phyloP scores from a whole-genome alignment of 1,284 basidiomycete genomes.

The Nidula niveotomentosa region DNA sequence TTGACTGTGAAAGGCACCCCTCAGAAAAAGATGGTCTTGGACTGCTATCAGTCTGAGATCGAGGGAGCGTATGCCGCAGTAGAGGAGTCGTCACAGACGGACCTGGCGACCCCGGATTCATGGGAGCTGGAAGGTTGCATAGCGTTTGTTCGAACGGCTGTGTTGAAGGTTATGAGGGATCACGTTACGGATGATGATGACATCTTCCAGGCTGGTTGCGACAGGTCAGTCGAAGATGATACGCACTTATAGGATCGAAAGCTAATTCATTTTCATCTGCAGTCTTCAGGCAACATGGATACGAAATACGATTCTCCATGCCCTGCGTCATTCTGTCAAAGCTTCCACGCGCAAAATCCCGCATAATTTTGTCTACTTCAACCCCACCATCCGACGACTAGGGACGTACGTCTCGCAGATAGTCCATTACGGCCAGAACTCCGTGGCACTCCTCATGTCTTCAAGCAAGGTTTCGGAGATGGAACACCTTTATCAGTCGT shows the following conservation, averaged over 20 bases:
- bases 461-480: neutral
- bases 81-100: constrained; percentile 12
- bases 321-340: constrained; percentile 15
- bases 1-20: constrained; percentile 29
- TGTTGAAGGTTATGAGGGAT: constrained; percentile 21
- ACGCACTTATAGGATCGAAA: too few relatives aligned
- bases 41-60: constrained; percentile 24
- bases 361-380: constrained; percentile 6
- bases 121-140: constrained; percentile 23
- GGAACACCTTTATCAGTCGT: neutral
- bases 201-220: constrained; percentile 40
- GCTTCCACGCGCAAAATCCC: neutral
- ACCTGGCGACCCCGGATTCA: constrained; percentile 15
- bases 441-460: neutral
- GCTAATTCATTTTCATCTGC: neutral
- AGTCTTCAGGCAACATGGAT: constrained; percentile 39
- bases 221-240: constrained; percentile 29
- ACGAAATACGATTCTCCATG: constrained; percentile 28
- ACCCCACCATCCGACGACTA: constrained; percentile 1
- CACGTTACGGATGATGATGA: constrained; percentile 31
- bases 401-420: neutral
- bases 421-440: neutral
- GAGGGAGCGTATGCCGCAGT: constrained; percentile 18
- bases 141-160: constrained; percentile 25
- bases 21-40: constrained; percentile 16